Percentiles rank a stretch among this genome's conserved stretches.
phyloP scores from a whole-genome alignment of 2,329 filamentous ascomycete genomes.

The Colletotrichum godetiae region DNA sequence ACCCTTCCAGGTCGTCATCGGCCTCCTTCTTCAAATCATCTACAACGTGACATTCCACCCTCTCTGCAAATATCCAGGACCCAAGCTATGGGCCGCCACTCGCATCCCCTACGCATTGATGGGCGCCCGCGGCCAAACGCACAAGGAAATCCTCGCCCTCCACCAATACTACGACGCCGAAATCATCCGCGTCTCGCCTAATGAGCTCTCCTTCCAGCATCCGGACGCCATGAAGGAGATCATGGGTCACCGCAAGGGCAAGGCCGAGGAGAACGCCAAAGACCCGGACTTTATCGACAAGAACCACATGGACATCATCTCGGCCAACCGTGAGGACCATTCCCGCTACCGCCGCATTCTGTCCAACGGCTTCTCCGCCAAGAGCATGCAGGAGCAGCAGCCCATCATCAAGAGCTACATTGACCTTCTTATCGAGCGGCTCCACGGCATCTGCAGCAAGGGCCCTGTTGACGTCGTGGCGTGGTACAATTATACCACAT shows the following conservation, averaged over 20 bases:
- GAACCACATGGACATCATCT: conserved; percentile 37
- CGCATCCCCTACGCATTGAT: conserved; percentile 21
- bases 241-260: conserved; percentile 42
- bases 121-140: conserved; percentile 39
- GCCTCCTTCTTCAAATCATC: conserved; percentile 29
- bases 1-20: conserved; percentile 5
- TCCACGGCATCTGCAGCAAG: conserved; percentile 43
- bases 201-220: conserved; percentile 51
- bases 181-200: conserved; percentile 53
- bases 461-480: conserved; percentile 38
- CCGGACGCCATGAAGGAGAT: conserved; percentile 53
- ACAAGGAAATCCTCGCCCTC: conserved; percentile 40
- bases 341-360: conserved; percentile 34
- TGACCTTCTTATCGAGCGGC: conserved; percentile 49
- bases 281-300: not conserved
- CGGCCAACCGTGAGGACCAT: conserved; percentile 22
- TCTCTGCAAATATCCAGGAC: conserved; percentile 45
- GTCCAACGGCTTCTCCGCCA: conserved; percentile 41
- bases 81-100: conserved; percentile 38
- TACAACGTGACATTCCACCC: conserved; percentile 46
- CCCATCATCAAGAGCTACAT: conserved; percentile 49
- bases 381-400: conserved; percentile 41
- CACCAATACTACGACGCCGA: conserved; percentile 41
- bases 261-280: conserved; percentile 24
- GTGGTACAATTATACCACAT: conserved; percentile 44